Evolutionary conservation across 164 flowering plant genomes (phyloP), one percentile per base, ranked within the genome.

Genomic region (Taxillus chinensis): DNA sequence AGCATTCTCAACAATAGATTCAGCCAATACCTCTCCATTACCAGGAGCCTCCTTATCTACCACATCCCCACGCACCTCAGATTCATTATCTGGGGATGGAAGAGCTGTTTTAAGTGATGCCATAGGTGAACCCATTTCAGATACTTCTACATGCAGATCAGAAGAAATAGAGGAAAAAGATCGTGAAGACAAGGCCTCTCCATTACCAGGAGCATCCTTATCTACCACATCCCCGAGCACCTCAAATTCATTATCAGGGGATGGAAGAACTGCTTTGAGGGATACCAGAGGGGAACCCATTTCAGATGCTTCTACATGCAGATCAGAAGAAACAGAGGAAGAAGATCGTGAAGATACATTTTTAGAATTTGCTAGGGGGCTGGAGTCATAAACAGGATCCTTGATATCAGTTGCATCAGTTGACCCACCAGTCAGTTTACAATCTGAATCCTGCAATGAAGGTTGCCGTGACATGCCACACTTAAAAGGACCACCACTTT

Each of bases 301-400:
- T 65, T 69, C 78, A 40, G 74, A 58, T 8, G 63, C 45, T 56
- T 80, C 82, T 15, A 55, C 56, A 45, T 63, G 76, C 54, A 68
- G 9, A 61, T 79, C 83, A 61, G 81, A 78, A 42, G 77, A 72
- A 46, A 60, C 45, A n/a, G 89, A 80, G 11, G 80, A 68, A 57
- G 72, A 48, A 8, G 46, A 43, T 6, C 7, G 10, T 43, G 51
- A 67, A 8, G 82, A 78, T 5, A 64, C 74, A 42, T 61, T 14
- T 55, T 71, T 83, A 61, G 68, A 71, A 7, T 39, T 14, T 14
- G 78, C 73, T 3, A 67, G 70, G 4, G 90, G 92, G 66, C 89
- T 86, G 27, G 82, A 77, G 70, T 89, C 96, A 74, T 84, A 88
- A 59, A 91, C 83, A 9, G 93, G 97, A 55, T 78, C 89, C 67